Evolutionary conservation across 2,329 filamentous ascomycete species (phyloP).

Genomic region (Zymoseptoria passerinii): DNA sequence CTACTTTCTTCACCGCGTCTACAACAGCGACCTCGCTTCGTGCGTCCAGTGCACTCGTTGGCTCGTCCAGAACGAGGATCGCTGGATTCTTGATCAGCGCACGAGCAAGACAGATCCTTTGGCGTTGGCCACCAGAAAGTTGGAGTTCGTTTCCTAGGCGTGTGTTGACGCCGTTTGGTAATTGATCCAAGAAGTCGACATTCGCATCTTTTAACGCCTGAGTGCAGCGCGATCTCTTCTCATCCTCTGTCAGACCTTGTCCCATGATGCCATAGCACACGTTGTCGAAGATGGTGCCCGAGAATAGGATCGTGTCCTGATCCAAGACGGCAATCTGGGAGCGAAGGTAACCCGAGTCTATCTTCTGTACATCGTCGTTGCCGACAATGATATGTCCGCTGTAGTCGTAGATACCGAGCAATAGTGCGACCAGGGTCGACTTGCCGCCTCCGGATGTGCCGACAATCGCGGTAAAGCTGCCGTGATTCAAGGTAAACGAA

Average conservation of each 20-base stretch:
- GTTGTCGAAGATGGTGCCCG: constrained; percentile 39
- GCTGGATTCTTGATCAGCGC: constrained; percentile 39
- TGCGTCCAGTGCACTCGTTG: constrained; percentile 40
- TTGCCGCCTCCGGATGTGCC: constrained; percentile 40
- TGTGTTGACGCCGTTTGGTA: constrained; percentile 40
- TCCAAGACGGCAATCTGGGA: constrained; percentile 38
- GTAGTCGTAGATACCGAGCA: constrained; percentile 38
- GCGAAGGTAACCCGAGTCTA: constrained; percentile 31
- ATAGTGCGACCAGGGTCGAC: constrained; percentile 37
- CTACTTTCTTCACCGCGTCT: constrained; percentile 35
- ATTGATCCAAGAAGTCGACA: constrained; percentile 38
- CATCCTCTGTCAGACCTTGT: constrained; percentile 16
- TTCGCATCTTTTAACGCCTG: constrained; percentile 32
- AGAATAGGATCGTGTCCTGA: constrained; percentile 40
- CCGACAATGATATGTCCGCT: constrained; percentile 34
- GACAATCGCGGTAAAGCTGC: constrained; percentile 39
- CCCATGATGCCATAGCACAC: constrained; percentile 32
- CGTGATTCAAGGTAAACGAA: constrained; percentile 30
- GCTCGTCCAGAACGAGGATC: constrained; percentile 41
- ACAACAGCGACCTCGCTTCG: constrained; percentile 37
- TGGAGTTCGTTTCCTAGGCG: constrained; percentile 36
- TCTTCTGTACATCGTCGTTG: constrained; percentile 32
- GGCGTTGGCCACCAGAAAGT: constrained; percentile 40
- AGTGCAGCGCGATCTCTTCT: constrained; percentile 20
- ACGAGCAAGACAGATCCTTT: constrained; percentile 41